Conservation (phyloP, 2,329 filamentous ascomycete genomes). For the Fusarium foetens region DNA sequence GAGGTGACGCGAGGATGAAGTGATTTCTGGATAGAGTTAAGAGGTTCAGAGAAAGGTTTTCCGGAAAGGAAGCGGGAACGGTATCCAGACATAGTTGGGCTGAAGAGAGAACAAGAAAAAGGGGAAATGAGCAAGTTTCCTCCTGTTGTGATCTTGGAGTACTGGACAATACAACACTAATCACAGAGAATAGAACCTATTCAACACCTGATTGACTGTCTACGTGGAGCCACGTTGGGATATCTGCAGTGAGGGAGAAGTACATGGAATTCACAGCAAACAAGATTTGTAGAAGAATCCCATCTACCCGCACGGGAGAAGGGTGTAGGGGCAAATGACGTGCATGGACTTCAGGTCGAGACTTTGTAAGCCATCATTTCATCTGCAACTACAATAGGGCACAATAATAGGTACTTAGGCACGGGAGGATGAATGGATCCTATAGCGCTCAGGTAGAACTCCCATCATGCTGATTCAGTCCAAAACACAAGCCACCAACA, state of each 20-base stretch:
- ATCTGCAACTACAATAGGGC: conserved; percentile 20
- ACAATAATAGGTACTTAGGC: not conserved
- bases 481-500: conserved; percentile 15
- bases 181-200: conserved; percentile 6
- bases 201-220: conserved; percentile 30
- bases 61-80: not conserved
- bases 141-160: not conserved
- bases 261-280: conserved; percentile 17
- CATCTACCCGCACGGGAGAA: conserved; percentile 20
- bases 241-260: conserved; percentile 3
- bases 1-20: conserved; percentile 9
- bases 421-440: conserved; percentile 12
- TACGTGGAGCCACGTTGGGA: conserved; percentile 7
- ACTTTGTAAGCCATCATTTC: conserved; percentile 38
- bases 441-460: not conserved
- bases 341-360: conserved; percentile 32
- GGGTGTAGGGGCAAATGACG: conserved; percentile 16
- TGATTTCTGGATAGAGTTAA: conserved; percentile 16
- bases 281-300: conserved; percentile 20
- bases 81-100: conserved; percentile 28
- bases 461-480: not conserved
- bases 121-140: not conserved
- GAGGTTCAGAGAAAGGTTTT: not conserved
- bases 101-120: conserved; percentile 2
- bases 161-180: conserved; percentile 20